Evolutionary conservation across 805 yeast genomes (phyloP).

Genomic region (Lipomyces sp.): DNA sequence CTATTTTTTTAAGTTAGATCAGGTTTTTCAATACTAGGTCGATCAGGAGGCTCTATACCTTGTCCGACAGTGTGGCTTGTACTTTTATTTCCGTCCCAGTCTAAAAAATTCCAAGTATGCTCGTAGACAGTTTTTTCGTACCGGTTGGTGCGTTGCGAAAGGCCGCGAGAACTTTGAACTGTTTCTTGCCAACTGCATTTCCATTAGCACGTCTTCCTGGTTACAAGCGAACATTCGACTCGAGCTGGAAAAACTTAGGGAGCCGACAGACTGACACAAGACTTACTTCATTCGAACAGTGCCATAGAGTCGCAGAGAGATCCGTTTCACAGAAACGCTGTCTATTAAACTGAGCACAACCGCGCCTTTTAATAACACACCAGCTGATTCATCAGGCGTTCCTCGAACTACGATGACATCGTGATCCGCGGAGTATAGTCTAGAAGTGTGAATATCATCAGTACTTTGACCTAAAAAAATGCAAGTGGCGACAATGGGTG

Average conservation of each 20-base stretch:
- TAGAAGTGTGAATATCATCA: slow-evolving; percentile 24
- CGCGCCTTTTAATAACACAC: slow-evolving; percentile 75
- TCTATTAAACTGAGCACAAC: slow-evolving; percentile 78
- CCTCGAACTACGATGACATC: slow-evolving; percentile 86
- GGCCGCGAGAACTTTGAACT: slow-evolving; percentile 37
- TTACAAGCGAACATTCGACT: slow-evolving; percentile 52
- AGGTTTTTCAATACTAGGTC: neutral
- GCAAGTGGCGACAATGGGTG: neutral
- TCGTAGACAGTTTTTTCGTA: slow-evolving; percentile 71
- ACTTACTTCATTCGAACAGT: slow-evolving; percentile 59
- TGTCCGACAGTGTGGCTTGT: slow-evolving; percentile 36
- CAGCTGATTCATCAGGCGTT: slow-evolving; percentile 71
- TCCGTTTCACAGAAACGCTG: slow-evolving; percentile 67
- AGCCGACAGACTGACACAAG: slow-evolving; percentile 49
- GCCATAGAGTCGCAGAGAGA: slow-evolving; percentile 69
- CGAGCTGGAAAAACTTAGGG: slow-evolving; percentile 7
- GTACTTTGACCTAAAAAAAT: neutral
- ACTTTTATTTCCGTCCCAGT: slow-evolving; percentile 48
- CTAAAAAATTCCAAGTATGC: slow-evolving; percentile 75
- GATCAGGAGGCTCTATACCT: slow-evolving; percentile 15
- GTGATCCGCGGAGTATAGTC: slow-evolving; percentile 69
- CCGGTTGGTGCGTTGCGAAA: slow-evolving; percentile 42
- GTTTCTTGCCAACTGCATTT: slow-evolving; percentile 37
- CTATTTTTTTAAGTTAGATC: slow-evolving; percentile 50
- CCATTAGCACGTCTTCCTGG: slow-evolving; percentile 39